Evolutionary conservation across 2,329 filamentous ascomycete species (phyloP), one percentile per base, ranked within the genome.

Genomic region (Helotiales sp.): DNA sequence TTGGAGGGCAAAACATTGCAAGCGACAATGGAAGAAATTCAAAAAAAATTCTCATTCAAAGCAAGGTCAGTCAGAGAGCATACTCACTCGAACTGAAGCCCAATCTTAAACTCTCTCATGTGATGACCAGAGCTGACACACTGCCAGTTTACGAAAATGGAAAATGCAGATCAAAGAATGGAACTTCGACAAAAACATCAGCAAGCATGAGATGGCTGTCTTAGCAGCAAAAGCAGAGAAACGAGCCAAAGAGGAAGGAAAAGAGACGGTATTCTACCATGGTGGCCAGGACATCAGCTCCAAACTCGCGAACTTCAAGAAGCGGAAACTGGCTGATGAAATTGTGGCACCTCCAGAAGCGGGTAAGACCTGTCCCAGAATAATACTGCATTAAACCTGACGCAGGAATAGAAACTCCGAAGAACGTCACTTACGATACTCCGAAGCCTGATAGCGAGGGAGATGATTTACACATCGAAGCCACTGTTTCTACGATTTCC

Each of bases 151-250:
- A n/a, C 51, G 51, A 30, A 53, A 46, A 25, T 53, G 51, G 36
- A 53, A 53, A 30, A 30, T 30, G 27, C 24, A 53, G 27, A 15
- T 46, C 3, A 53, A 53, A n/a, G 51, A 22, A 12, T 53, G 51
- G 51, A 15, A 13, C 8, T 53, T 53, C 27, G 51, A 53, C 10
- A 53, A 53, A 19, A 44, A 53, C 27, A 25, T 53, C 22, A 42
- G 33, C 17, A 25, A 36, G n/a, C 12, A 36, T 12, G 51, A 53
- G 5, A 53, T 53, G 51, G 9, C 10, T 13, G 27, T 46, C 27
- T 12, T 53, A 5, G 27, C 46, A 15, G 51, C 51, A 2, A 53
- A 53, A n/a, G 27, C 36, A 22, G 38, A 53, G 2, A 44, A 44
- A 19, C 34, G 51, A 33, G 22, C 9, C n/a, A 12, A 25, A 24